Evolutionary conservation across 2,329 filamentous ascomycete genomes (phyloP), one percentile per base, ranked within the genome.

Genomic region (Sporothrix phasma): DNA sequence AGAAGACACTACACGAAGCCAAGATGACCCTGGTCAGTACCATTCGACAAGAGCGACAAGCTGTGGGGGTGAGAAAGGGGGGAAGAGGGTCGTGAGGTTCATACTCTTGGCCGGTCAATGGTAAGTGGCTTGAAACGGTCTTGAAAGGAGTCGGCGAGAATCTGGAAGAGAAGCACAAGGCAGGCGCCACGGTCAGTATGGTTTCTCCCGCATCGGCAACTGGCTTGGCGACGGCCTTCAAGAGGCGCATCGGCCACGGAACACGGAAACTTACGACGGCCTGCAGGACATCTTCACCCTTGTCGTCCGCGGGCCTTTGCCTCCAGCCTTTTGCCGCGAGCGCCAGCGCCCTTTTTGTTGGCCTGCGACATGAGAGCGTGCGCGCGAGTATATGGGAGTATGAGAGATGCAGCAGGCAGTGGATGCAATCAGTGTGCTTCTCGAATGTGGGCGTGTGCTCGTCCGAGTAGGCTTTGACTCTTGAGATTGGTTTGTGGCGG

Each of bases 71-170:
- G 17, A 46, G 24, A 10, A n/a, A 3, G 26, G 19, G 5, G 46
- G 34, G 29, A 3, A 2, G 22, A 37, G 22, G 29, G 53, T n/a
- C 49, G 60, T 53, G 24, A 51, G 39, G 60, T 56, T 22, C 83
- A 72, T 81, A 94, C 91, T 81, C 94, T 84, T 72, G 94, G 94
- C 69, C 84, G 89, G 74, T 96, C 90, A 64, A 95, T 78, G 0
- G 92, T 93, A 73, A 97, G 94, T 0, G 94, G 94, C 70, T 83
- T 85, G 77, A 96, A 99, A 74, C 91, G 83, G 56, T 91, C 92
- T 76, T 97, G 92, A 74, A 96, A 99, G 0, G 91, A 92, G 79
- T 99, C 94, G 69, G 93, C 89, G 68, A 99, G 85, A 65, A 99
- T 82, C 89, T 94, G 63, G 3, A 26, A 13, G 26, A 6, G 5